A percentile compares a stretch with the other conserved stretches of the same genome.
Evolutionary conservation across 2,329 filamentous ascomycete genomes (phyloP).

Genomic region (Trichoderma lentiforme): DNA sequence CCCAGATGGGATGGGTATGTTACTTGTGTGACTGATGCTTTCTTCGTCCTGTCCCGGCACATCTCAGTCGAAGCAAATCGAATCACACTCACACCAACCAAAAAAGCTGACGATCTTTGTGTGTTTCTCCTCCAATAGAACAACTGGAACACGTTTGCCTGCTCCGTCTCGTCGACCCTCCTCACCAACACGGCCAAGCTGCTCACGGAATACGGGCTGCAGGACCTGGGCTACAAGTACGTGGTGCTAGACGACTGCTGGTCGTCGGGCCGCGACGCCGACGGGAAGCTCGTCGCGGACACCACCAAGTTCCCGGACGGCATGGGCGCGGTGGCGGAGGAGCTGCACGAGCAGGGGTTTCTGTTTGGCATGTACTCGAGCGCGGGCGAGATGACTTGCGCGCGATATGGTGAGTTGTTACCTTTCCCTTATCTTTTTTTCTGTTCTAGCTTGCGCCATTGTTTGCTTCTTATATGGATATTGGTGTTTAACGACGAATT

Average conservation of each 20-base stretch:
- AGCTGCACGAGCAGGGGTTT: conserved; percentile 35
- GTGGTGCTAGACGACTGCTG: conserved; percentile 37
- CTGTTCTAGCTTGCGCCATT: background rate
- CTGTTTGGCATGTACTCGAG: conserved; percentile 40
- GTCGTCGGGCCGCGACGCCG: conserved; percentile 27
- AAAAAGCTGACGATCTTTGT: background rate
- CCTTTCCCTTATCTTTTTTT: background rate
- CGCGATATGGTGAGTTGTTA: conserved; percentile 21
- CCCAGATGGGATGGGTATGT: conserved; percentile 20
- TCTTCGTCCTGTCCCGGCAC: background rate
- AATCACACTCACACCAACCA: background rate
- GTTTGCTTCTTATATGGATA: conserved; percentile 4
- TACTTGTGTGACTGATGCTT: background rate
- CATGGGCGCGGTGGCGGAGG: conserved; percentile 34
- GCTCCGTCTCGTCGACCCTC: conserved; percentile 21
- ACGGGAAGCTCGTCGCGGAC: conserved; percentile 31
- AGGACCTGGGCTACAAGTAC: conserved; percentile 30
- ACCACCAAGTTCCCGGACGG: conserved; percentile 36
- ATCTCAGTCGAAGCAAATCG: background rate
- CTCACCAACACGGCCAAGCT: conserved; percentile 23
- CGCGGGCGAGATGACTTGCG: conserved; percentile 49
- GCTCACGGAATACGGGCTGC: conserved; percentile 27
- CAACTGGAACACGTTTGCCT: conserved; percentile 19
- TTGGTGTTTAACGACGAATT: background rate
- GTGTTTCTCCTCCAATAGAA: background rate